These are phyloP conservation scores for Eragrostis nindensis DNA, from an alignment of 176 grass and related monocot genomes.

Conservation along the genomic window DNA sequence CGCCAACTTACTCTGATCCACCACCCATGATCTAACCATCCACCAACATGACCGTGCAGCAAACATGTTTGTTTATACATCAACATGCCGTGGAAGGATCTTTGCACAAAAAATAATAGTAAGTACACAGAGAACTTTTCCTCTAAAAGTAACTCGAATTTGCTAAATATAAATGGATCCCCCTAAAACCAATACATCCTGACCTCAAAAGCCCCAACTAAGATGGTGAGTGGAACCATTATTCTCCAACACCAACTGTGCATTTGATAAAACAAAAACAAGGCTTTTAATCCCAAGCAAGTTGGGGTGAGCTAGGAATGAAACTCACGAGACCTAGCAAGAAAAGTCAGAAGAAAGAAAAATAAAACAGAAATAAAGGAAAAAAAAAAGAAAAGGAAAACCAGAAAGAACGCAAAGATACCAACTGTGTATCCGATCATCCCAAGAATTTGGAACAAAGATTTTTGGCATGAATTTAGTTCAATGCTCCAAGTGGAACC, in stretches of 20 bases:
- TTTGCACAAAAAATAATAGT: not conserved
- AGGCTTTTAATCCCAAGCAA: no score
- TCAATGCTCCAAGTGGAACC: not conserved
- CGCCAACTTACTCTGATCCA: conserved; percentile 14
- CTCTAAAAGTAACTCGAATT: not conserved
- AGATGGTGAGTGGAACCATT: not conserved
- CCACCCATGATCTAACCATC: conserved; percentile 31
- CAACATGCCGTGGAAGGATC: not conserved
- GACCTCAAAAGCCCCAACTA: not conserved
- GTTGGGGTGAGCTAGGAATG: no score
- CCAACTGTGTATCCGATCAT: not conserved
- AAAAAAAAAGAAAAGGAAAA: no score
- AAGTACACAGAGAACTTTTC: not conserved
- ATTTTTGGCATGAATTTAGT: no score
- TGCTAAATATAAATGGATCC: not conserved
- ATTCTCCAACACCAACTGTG: not conserved
- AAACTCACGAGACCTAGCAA: no score
- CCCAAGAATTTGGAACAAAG: not conserved
- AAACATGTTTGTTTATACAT: conserved; percentile 23
- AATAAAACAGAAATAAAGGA: no score
- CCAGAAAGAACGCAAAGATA: no score
- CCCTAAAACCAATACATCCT: no score
- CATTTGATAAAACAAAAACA: no score
- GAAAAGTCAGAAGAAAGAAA: no score
- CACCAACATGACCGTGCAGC: not conserved